Conservation (phyloP, 2,329 filamentous ascomycete species). For the Ascochyta rabiei region DNA sequence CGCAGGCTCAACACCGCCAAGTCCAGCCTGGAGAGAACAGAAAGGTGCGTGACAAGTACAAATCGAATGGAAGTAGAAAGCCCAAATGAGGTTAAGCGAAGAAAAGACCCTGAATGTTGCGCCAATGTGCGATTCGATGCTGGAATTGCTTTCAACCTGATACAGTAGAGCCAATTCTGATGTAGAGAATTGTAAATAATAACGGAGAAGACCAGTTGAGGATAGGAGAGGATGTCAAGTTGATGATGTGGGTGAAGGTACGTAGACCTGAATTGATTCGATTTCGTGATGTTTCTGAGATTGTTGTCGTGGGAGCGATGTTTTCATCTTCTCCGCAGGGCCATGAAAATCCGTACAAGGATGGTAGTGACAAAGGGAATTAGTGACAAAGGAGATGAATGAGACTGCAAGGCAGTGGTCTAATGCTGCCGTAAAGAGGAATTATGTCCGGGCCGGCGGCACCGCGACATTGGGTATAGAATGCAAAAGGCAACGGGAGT, state of each 20-base stretch:
- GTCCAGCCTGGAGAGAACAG: slow-evolving; percentile 36
- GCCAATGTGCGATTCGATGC: slow-evolving; percentile 9
- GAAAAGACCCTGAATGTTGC: slow-evolving; percentile 9
- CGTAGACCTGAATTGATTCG: slow-evolving; percentile 40
- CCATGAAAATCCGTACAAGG: slow-evolving; percentile 40
- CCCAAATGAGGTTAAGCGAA: slow-evolving; percentile 12
- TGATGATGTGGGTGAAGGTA: slow-evolving; percentile 31
- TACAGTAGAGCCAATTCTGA: slow-evolving; percentile 23
- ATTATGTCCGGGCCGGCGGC: slow-evolving; percentile 16
- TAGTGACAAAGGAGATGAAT: slow-evolving; percentile 44
- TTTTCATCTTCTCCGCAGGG: slow-evolving; percentile 38
- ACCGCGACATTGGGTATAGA: slow-evolving; percentile 38
- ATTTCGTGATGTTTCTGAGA: slow-evolving; percentile 44
- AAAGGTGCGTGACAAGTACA: slow-evolving; percentile 23
- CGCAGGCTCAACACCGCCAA: slow-evolving; percentile 23
- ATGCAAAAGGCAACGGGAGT: slow-evolving; percentile 36
- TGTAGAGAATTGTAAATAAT: slow-evolving; percentile 23
- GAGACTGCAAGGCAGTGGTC: slow-evolving; percentile 38
- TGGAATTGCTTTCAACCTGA: slow-evolving; percentile 12
- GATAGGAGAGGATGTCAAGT: slow-evolving; percentile 28
- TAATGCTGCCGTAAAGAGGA: slow-evolving; percentile 34
- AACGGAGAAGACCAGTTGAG: slow-evolving; percentile 23
- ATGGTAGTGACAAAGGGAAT: slow-evolving; percentile 47
- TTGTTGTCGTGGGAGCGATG: slow-evolving; percentile 26
- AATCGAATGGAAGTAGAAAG: slow-evolving; percentile 19